Evolutionary conservation across 2,329 filamentous ascomycete species (phyloP), one percentile per base, ranked within the genome.

Genomic region (Neofusicoccum ribis): DNA sequence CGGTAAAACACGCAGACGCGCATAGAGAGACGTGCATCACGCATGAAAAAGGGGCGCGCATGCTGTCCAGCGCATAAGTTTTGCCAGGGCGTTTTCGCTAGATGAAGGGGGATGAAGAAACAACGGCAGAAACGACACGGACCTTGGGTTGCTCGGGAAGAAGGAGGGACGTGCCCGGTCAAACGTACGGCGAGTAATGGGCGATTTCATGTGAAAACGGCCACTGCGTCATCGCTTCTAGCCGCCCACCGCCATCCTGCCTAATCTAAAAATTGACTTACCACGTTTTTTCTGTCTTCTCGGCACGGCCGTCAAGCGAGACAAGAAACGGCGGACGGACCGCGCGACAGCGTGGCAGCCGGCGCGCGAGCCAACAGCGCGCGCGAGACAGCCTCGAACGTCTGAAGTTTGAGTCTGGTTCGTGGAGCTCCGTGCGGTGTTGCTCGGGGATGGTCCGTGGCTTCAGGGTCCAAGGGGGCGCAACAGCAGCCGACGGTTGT

Each of bases 371-470:
- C 27, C 49, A 51, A 4, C 27, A 6, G 1, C 36, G 27, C 27
- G 15, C n/a, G 7, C n/a, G 27, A 37, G 41, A 54, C 50, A 64
- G 39, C 17, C 36, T 64, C 61, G 34, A 56, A 54, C 61, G 61
- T 64, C 61, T 54, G 41, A 56, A 56, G 43, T 64, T 23, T 39
- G 61, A 64, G 43, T 56, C 50, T 64, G 41, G 61, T 47, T 64
- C 49, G 34, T 37, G 31, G 41, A 41, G 27, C 39, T 54, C 41
- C 31, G 31, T 31, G 27, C 39, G 39, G 12, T 15, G 15, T 37
- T 46, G 49, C 47, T 43, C 37, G 17, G 5, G 31, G 60, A 54
- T 31, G 6, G 27, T 31, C 49, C 50, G 31, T 44, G 54, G 20
- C 2, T 15, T 20, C 17, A n/a, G 36, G 17, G 27, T 8, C 17